Evolutionary conservation across 257 asterid genomes (phyloP), one percentile per base, ranked within the genome.

Genomic region (Nicotiana sylvestris): DNA sequence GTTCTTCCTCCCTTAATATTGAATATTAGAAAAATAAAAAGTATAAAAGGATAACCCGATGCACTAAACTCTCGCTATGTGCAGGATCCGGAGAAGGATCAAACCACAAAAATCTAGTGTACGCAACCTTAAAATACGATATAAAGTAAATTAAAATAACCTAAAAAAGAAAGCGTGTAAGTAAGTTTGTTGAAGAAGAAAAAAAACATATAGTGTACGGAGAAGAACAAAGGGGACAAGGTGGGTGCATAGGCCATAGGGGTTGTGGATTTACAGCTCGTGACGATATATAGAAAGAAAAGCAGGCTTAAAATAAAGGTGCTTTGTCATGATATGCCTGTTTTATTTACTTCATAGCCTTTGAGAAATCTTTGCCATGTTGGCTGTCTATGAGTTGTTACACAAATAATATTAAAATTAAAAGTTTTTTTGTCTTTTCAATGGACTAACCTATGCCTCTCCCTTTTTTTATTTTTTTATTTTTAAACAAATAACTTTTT

Each of bases 251-350:
- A 30, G 62, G 80, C 81, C 65, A 61, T 9, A 30, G 62, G 80
- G 82, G 77, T 87, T 65, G 83, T 74, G 82, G 11, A 60, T 79
- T 84, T 82, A 90, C 90, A 83, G 87, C 97, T 86, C 90, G 92
- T 92, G 92, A 89, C 39, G 88, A 83, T 92, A 88, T 87, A 84
- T 86, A 84, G 89, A 86, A 84, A 88, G 83, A 56, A 49, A 84
- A 72, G 68, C 33, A 85, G 77, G 39, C 74, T 62, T 55, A 82
- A 81, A 82, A 43, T 76, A 67, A 78, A 55, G 86, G 83, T 74
- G 58, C 86, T 89, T 89, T 93, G 94, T 91, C 97, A 79, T 88
- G 91, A 81, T 86, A 79, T 82, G 91, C 55, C 58, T 81, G 74
- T 56, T 79, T 37, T 1, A 37, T 39, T 58, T 17, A 35, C 27